Base-by-base conservation (phyloP, 352 stramenopile genomes). In the Pythium graminicola region DNA sequence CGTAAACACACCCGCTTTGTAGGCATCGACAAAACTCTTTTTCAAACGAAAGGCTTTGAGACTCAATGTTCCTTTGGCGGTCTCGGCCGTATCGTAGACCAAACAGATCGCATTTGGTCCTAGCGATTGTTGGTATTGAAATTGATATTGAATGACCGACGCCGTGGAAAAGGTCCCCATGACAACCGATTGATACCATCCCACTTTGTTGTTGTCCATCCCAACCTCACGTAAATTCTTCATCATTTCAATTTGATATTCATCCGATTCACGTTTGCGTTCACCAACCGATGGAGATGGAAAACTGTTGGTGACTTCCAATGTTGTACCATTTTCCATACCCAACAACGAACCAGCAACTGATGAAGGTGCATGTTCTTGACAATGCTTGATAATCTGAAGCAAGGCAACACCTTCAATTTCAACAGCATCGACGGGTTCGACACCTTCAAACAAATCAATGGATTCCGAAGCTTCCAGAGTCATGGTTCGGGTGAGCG, bases 221-320 rank as follows among this genome's bases (percentile, higher is more conserved):
- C 98, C 98, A 24, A 98, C 81, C 71, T 99, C 95, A 42, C 93
- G 84, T 40, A 99, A 70, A 82, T 97, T 98, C 75, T 98, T 98
- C 94, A 99, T 98, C 96, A 99, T 99, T 74, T 99, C 93, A 20
- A 98, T 81, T 73, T 98, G 93, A 65, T 98, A 99, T 66, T 98
- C 94, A 59, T 98, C 83, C 33, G 78, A 71, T 23, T 89, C 79
- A 31, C 84, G 73, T 60, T 88, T 89, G 44, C 86, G 83, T 69
- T 86, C 80, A 64, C 54, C 74, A 58, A 59, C 86, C 51, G 75
- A 54, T 5, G 95, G 95, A 65, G 97, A 97, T 29, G 96, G 95
- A 75, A 99, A 99, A 60, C 87, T 89, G 76, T 98, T 97, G 43
- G 97, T 99, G 27, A 99, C 91, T 71, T 99, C 93, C 26, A 99